Evolutionary conservation across 371 early-diverging fungal genomes (phyloP), one percentile per base, ranked within the genome.

Genomic region (Dichotomocladium elegans): DNA sequence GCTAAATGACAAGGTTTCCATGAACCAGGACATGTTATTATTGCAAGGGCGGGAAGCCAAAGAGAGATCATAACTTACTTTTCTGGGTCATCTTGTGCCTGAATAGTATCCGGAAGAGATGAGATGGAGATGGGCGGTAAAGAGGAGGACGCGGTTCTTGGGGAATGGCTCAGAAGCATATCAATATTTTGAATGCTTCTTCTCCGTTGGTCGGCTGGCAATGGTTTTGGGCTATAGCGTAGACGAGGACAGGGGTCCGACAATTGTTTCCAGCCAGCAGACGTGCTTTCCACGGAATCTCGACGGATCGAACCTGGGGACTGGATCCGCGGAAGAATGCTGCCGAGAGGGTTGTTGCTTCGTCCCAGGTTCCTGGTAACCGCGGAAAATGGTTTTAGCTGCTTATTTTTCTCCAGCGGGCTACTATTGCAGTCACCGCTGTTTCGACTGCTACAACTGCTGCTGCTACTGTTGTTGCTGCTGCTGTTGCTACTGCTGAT

Each of bases 91-190:
- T n/a, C n/a, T n/a, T n/a, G n/a, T n/a, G n/a, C n/a, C n/a, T n/a
- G n/a, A n/a, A n/a, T n/a, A 7, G 37, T n/a, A 37, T 37, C 21
- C n/a, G 37, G 37, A 4, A 48, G 8, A 14, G 26, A 21, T 2
- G 56, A 12, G 41, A 25, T 24, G 14, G 56, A 55, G 3, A 55
- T 48, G 27, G 56, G 56, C 11, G 56, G 56, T 30, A 55, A 42
- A 7, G 31, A 27, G 11, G 47, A 24, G 17, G 40, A 41, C 19
- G 47, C 26, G 15, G 27, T 10, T 17, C 31, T 55, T 17, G 56
- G 49, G 10, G 56, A 42, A 30, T 47, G 43, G 15, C 48, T 55
- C 6, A 55, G 56, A 48, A 55, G 42, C 48, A 41, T 48, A 17
- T 55, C 48, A 27, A 55, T 55, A 25, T 40, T 48, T 24, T 42